Evolutionary conservation across 2,329 filamentous ascomycete species (phyloP), one percentile per base, ranked within the genome.

Genomic region (Aspergillus sp.): DNA sequence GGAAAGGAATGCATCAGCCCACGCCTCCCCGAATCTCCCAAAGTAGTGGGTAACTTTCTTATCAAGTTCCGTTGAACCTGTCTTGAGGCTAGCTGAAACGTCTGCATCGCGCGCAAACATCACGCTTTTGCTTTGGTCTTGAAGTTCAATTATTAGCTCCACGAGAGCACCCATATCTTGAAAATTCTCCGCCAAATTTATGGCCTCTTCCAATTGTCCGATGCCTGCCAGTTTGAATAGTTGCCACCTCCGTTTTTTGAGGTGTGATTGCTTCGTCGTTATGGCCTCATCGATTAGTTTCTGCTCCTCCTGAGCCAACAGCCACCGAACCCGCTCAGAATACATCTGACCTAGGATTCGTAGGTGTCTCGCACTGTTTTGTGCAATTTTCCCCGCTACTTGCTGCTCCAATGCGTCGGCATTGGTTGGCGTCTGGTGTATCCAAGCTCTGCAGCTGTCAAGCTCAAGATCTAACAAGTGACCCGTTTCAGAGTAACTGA

Each of bases 1-100:
- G 57, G 90, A 85, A 72, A 96, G 98, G 61, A 91, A 89, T 0
- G 91, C 89, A 65, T 85, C 82, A 4, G 82, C 81, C 81, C 81
- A 84, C 17, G 66, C 63, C 48, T 77, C 75, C 7, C 80, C 81
- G 61, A 82, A 84, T 56, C 72, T 78, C 20, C 75, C 70, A 61
- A 83, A 84, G 59, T 81, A 82, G 12, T 68, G 68, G 13, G 77
- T 71, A 34, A 80, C 75, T 54, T 73, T 74, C 34, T 68, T 67
- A n/a, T 71, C 67, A 30, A 76, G 65, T 20, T 70, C 68, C 40
- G 70, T 64, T 7, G 73, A 64, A 41, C 75, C 69, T 34, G 63
- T 67, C 24, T 68, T 63, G 33, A 65, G 57, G 37, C 54, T 57
- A 33, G 56, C 52, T 45, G 63, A 45, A 9, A 39, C 24, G 41